phyloP scores from a whole-genome alignment of 371 early-diverging fungal species.

The Saksenaea vasiformis region DNA sequence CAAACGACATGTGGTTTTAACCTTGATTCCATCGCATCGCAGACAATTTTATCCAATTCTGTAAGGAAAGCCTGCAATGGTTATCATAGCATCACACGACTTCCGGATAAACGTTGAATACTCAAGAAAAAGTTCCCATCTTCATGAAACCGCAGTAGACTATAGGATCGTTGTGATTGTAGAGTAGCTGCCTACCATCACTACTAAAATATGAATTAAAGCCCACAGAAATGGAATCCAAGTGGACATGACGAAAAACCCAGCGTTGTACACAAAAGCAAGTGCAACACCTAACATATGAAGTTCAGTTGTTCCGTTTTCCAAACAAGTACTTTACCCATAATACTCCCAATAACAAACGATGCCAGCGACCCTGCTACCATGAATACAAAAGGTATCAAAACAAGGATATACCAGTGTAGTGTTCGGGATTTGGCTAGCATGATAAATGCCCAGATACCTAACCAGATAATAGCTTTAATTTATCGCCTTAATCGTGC shows the following conservation, averaged over 20 bases:
- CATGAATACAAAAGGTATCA: conserved; percentile 54
- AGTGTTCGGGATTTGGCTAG: conserved; percentile 53
- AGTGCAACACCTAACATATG: conserved; percentile 53
- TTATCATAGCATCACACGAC: too few species aligned
- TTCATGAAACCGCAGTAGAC: background rate
- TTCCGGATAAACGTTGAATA: too few species aligned
- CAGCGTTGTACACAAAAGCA: conserved; percentile 62
- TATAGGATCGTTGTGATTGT: conserved; percentile 66
- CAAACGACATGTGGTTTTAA: too few species aligned
- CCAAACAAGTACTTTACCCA: conserved; percentile 40
- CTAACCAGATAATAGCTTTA: conserved; percentile 4
- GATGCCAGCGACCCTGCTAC: conserved; percentile 57
- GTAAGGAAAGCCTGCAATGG: too few species aligned
- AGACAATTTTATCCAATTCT: too few species aligned
- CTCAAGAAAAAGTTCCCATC: too few species aligned
- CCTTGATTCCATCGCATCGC: too few species aligned
- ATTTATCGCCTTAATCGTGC: background rate
- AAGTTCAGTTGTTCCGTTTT: background rate
- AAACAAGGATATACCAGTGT: conserved; percentile 49
- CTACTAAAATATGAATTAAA: conserved; percentile 64
- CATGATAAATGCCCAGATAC: conserved; percentile 44
- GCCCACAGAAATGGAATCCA: conserved; percentile 75
- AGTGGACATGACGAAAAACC: conserved; percentile 68
- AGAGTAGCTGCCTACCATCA: conserved; percentile 63
- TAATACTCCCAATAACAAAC: conserved; percentile 58